Conservation (phyloP, 345 rosid species). For the Lepidium aucheri region DNA sequence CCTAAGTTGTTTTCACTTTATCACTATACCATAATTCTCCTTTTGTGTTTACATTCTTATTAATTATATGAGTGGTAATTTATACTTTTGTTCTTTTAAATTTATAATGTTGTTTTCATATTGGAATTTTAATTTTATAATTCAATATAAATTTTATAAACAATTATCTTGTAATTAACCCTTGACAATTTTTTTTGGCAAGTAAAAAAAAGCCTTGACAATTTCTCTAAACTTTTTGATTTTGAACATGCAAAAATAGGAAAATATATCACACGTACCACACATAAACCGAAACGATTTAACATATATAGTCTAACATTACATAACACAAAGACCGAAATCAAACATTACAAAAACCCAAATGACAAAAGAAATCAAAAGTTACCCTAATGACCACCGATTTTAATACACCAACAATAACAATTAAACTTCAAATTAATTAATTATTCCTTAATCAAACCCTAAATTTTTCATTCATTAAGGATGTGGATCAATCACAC, state of each 20-base stretch:
- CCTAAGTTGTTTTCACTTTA: no score
- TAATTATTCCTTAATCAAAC: not conserved
- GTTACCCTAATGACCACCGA: not conserved
- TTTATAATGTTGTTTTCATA: not conserved
- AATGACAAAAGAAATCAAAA: constrained; percentile 3
- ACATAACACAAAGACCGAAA: not conserved
- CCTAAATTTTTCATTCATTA: not conserved
- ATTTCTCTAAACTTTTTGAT: not conserved
- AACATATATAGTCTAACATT: not conserved
- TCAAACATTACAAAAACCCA: constrained; percentile 3
- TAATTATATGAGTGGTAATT: no score
- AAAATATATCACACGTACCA: not conserved
- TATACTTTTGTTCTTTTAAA: no score
- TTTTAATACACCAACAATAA: not conserved
- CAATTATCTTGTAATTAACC: not conserved
- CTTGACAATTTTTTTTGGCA: no score
- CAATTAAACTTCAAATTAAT: not conserved
- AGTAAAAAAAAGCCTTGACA: no score
- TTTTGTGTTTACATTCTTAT: no score
- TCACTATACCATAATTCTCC: no score
- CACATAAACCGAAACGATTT: not conserved
- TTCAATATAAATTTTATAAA: not conserved
- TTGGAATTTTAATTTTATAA: not conserved
- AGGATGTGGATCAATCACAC: constrained; percentile 24
- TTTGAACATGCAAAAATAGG: not conserved